Percentiles rank a stretch among this genome's conserved stretches.
Conservation (phyloP, 768 basidiomycete genomes). For the Gyrodon lividus region DNA sequence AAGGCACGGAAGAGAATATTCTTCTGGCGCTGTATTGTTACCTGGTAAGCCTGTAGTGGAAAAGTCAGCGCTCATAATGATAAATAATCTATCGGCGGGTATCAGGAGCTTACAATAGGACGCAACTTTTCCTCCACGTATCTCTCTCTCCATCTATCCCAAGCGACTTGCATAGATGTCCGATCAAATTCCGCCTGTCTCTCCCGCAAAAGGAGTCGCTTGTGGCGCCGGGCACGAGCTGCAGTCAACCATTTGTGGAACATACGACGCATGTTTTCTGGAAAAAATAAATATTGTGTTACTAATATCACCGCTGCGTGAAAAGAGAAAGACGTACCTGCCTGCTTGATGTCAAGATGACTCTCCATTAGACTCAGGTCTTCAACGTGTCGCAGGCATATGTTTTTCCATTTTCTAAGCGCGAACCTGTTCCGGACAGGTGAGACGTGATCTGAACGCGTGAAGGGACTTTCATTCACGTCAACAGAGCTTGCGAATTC, state of each 20-base stretch:
- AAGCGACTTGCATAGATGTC: slow-evolving; percentile 50
- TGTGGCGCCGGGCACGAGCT: slow-evolving; percentile 59
- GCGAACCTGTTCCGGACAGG: slow-evolving; percentile 40
- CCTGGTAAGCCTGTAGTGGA: slow-evolving; percentile 37
- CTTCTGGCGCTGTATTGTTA: slow-evolving; percentile 57
- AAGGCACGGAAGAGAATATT: slow-evolving; percentile 68
- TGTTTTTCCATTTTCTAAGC: slow-evolving; percentile 68
- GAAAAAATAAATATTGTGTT: neutral
- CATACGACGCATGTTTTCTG: slow-evolving; percentile 65
- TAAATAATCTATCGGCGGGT: neutral
- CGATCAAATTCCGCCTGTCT: slow-evolving; percentile 64
- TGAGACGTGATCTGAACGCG: slow-evolving; percentile 13
- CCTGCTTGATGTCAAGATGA: slow-evolving; percentile 75
- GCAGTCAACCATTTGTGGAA: slow-evolving; percentile 71
- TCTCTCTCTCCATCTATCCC: slow-evolving; percentile 80
- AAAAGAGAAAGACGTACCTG: slow-evolving; percentile 47
- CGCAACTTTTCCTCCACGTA: slow-evolving; percentile 64
- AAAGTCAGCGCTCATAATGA: slow-evolving; percentile 7
- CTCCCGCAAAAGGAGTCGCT: slow-evolving; percentile 55
- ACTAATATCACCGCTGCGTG: neutral
- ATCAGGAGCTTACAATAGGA: slow-evolving; percentile 51
- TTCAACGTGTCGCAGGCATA: slow-evolving; percentile 63
- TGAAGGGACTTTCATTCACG: slow-evolving; percentile 28
- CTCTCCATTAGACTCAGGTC: slow-evolving; percentile 81
- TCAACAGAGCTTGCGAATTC: slow-evolving; percentile 36